phyloP scores from a whole-genome alignment of 2,329 filamentous ascomycete species.

The Pyricularia sp. region DNA sequence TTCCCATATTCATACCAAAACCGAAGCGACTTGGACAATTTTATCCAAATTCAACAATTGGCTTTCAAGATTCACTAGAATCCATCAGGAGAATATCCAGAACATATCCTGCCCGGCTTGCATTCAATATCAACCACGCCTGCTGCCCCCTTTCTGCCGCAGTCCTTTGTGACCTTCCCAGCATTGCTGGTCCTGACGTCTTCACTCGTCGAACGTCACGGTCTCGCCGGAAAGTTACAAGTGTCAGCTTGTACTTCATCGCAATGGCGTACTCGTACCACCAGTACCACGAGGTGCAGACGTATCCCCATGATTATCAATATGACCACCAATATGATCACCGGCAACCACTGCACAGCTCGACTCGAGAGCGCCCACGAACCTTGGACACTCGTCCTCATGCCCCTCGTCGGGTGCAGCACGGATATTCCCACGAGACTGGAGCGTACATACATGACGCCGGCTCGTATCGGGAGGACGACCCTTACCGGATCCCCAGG shows the following conservation, averaged over 20 bases:
- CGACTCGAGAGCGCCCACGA: background rate
- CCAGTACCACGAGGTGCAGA: background rate
- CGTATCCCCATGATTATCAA: background rate
- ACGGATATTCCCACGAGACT: slow-evolving; percentile 1
- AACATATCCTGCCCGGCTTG: background rate
- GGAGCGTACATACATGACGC: slow-evolving; percentile 1
- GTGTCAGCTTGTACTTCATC: background rate
- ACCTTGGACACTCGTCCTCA: background rate
- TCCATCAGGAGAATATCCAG: background rate
- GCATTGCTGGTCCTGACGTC: background rate
- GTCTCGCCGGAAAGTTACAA: background rate
- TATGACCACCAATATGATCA: background rate
- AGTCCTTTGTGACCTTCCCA: background rate
- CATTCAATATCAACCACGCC: background rate
- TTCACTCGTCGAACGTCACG: background rate
- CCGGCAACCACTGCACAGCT: background rate
- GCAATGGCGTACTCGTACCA: background rate
- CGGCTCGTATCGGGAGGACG: slow-evolving; percentile 1
- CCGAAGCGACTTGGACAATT: background rate
- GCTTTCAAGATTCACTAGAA: background rate
- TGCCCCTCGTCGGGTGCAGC: slow-evolving; percentile 2
- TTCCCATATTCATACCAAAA: background rate
- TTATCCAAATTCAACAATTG: background rate
- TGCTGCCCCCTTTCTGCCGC: background rate
- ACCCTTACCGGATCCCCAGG: background rate